Evolutionary conservation across 768 basidiomycete species (phyloP).

Genomic region (Erythrobasidium yunnanense): DNA sequence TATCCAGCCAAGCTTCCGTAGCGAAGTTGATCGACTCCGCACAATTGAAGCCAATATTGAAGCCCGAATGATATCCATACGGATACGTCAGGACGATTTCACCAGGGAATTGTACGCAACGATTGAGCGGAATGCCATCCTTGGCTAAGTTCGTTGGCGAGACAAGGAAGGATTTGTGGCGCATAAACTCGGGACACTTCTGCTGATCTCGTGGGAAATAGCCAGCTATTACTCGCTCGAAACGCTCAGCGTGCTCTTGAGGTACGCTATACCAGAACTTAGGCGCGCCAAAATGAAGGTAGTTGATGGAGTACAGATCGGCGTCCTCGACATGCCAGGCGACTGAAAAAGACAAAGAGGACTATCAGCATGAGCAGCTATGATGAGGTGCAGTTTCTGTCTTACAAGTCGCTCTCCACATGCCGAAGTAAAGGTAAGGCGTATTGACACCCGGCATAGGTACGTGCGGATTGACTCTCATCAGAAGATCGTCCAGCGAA

Average conservation of each 20-base stretch:
- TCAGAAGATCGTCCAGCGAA: conserved; percentile 70
- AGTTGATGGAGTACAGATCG: conserved; percentile 98
- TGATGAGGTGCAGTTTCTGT: too few species aligned
- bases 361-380: background rate
- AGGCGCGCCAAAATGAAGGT: conserved; percentile 94
- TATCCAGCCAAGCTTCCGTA: conserved; percentile 80
- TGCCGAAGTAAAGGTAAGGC: conserved; percentile 95
- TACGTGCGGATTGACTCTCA: conserved; percentile 61
- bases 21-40: conserved; percentile 97
- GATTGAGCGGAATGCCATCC: conserved; percentile 67
- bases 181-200: conserved; percentile 79
- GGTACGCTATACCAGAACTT: conserved; percentile 93
- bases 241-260: conserved; percentile 63
- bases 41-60: conserved; percentile 91
- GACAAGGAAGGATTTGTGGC: conserved; percentile 90
- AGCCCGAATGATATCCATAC: conserved; percentile 88
- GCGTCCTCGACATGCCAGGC: conserved; percentile 97
- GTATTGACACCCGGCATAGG: conserved; percentile 90
- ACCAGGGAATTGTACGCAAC: conserved; percentile 80
- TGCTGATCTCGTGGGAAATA: conserved; percentile 81
- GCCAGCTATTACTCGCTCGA: conserved; percentile 72
- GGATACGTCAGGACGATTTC: conserved; percentile 95
- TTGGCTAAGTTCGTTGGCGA: conserved; percentile 73
- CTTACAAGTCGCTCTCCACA: conserved; percentile 97
- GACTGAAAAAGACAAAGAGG: background rate